Conservation (phyloP, 768 basidiomycete species). For the Tulasnella sp. region DNA sequence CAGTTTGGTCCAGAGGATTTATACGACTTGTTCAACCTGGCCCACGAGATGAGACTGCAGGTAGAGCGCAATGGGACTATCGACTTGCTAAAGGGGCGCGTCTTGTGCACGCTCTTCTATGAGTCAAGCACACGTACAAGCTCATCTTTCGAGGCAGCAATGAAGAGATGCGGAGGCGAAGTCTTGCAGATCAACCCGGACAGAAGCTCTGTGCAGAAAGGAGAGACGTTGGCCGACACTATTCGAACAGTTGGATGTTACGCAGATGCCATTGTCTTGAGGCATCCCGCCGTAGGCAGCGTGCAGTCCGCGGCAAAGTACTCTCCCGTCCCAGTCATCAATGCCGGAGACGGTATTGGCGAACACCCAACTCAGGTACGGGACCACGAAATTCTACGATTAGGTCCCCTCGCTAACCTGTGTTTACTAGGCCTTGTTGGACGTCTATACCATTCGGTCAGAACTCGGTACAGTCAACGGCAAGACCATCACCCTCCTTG, state of each 20-base stretch:
- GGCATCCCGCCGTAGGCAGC: conserved; percentile 91
- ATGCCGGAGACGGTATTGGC: conserved; percentile 94
- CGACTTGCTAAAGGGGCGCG: conserved; percentile 85
- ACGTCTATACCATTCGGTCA: conserved; percentile 92
- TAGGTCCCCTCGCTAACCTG: conserved; percentile 18
- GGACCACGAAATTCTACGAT: background rate
- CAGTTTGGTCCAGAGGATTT: conserved; percentile 87
- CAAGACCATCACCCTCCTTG: conserved; percentile 84
- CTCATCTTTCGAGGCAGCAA: conserved; percentile 94
- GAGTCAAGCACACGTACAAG: conserved; percentile 96
- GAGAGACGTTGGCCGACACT: conserved; percentile 89
- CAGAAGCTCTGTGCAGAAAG: conserved; percentile 85
- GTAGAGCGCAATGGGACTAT: conserved; percentile 87
- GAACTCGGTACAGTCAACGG: conserved; percentile 98
- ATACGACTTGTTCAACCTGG: conserved; percentile 89
- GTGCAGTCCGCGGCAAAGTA: conserved; percentile 95
- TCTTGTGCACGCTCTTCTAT: conserved; percentile 90
- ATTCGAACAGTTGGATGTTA: conserved; percentile 93
- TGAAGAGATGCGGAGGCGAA: conserved; percentile 96
- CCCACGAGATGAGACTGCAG: conserved; percentile 94
- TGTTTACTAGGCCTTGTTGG: conserved; percentile 65
- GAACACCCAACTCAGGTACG: conserved; percentile 93
- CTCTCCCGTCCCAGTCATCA: conserved; percentile 92
- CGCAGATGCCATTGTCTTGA: conserved; percentile 87
- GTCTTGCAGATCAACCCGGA: conserved; percentile 82